Base-by-base conservation (phyloP, 2,329 filamentous ascomycete genomes). In the Teratosphaeria viscida region DNA sequence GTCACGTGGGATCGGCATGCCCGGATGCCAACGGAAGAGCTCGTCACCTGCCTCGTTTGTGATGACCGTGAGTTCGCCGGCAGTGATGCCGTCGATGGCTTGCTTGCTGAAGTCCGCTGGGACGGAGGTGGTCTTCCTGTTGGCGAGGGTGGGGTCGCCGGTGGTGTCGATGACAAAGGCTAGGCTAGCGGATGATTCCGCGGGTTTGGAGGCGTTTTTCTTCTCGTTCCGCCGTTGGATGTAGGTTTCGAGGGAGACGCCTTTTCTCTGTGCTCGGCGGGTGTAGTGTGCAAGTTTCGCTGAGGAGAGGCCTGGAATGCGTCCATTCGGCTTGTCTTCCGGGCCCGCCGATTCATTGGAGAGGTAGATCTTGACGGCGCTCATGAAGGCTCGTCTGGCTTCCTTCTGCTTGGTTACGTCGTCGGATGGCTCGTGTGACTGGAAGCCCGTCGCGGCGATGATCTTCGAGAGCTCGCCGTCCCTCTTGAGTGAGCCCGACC, bases 171-270 rank as follows among this genome's bases (percentile, higher is more conserved):
- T 57, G 2, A 66, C 52, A 52, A 63, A 64, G 34, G 59, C 58
- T 7, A 54, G 19, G 16, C n/a, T 32, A 16, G 27, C 43, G 23
- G 16, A 6, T 55, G 19, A 49, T 57, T 27, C 39, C 3, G 29
- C 43, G 12, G 14, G 5, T 11, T 37, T 26, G 14, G 55, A 7
- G n/a, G 32, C 37, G 16, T 60, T 62, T 47, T 66, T 68, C 43
- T 66, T 68, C 43, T 65, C 61, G 19, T 66, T 61, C 19, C 64
- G 59, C 4, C 63, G 56, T 27, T 57, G 49, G n/a, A 65, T 59
- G 52, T 70, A 77, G 14, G 66, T 64, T 47, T 76, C 71, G 5
- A 77, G 63, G 0, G 71, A 67, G 52, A 76, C 68, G 12, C 70
- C 68, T 63, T 77, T 77, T 19, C 65, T 67, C 0, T 65, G 66